Evolutionary conservation across 257 asterid genomes (phyloP), one percentile per base, ranked within the genome.

Genomic region (Jasminum sambac): DNA sequence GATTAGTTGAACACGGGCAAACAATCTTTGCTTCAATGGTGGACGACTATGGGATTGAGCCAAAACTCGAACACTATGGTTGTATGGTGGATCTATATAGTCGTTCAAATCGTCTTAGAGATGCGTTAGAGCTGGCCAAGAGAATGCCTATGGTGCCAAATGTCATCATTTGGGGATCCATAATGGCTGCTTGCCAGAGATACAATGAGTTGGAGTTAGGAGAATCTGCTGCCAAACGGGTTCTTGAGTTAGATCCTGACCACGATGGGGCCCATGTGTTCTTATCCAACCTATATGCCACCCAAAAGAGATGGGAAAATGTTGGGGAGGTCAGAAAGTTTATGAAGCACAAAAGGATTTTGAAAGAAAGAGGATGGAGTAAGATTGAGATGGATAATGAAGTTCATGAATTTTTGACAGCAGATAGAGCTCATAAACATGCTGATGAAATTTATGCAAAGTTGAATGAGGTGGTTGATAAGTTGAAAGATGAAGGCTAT

Each of bases 11-110:
- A 14, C 89, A 87, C 78, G 96, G 92, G 14, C 75, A 64, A 34
- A 76, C 62, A 8, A 75, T 76, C 36, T 91, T 89, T 64, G 77
- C 84, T 11, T 81, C 83, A 24, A 89, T 91, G 97, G 68, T 85
- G 46, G 76, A 79, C 34, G 91, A 84, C 36, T 84, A 84, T 57
- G 73, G 86, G 14, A 87, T 91, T 24, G 63, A 74, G 17, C 95
- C 97, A 0, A 86, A 68, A 72, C 81, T 79, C 43, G 96, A 89
- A 58, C 97, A 91, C 58, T 87, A 89, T 34, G 95, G 95, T 48
- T 91, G 97, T 82, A 80, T 89, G 96, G 92, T 89, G 0, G 95
- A 91, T 73, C 88, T 89, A 39, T 87, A 82, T 63, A 91, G 90
- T 66, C 83, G 94, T 66, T 91, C 91, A 1, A 88, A 85, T 82